phyloP scores from a whole-genome alignment of 2,329 filamentous ascomycete species.

The Aspergillus sp. region DNA sequence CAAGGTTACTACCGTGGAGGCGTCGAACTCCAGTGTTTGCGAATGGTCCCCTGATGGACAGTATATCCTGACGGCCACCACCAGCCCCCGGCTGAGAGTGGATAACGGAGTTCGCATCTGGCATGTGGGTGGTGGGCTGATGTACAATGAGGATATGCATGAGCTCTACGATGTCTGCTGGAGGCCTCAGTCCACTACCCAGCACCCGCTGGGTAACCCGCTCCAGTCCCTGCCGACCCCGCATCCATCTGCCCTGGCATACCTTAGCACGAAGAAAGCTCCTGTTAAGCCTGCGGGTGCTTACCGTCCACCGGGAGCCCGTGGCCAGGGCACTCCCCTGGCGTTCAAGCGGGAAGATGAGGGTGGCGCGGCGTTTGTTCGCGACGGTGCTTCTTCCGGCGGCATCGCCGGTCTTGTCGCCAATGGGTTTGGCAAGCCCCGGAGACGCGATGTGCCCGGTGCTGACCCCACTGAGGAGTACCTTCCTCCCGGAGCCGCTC shows the following conservation, averaged over 20 bases:
- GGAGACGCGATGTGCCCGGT: slow-evolving; percentile 77
- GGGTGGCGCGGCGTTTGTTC: slow-evolving; percentile 81
- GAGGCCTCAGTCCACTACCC: slow-evolving; percentile 67
- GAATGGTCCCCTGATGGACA: slow-evolving; percentile 96
- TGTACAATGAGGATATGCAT: slow-evolving; percentile 93
- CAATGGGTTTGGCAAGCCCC: slow-evolving; percentile 75
- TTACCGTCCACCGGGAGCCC: slow-evolving; percentile 89
- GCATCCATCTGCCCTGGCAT: slow-evolving; percentile 76
- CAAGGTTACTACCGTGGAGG: slow-evolving; percentile 91
- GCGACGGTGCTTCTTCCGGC: slow-evolving; percentile 65
- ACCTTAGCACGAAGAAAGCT: slow-evolving; percentile 82
- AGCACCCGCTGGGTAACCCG: slow-evolving; percentile 63
- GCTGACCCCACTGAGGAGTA: slow-evolving; percentile 71
- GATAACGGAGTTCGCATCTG: slow-evolving; percentile 96
- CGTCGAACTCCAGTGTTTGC: slow-evolving; percentile 91
- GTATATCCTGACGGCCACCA: slow-evolving; percentile 96
- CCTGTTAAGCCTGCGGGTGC: slow-evolving; percentile 96
- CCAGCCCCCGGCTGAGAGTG: slow-evolving; percentile 87
- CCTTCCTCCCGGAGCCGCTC: slow-evolving; percentile 63
- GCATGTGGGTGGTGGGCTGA: slow-evolving; percentile 81
- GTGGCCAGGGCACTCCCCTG: slow-evolving; percentile 80
- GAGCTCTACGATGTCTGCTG: slow-evolving; percentile 89
- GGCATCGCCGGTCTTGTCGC: slow-evolving; percentile 46
- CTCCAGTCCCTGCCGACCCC: slow-evolving; percentile 69
- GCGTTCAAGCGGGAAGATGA: slow-evolving; percentile 98